These are phyloP conservation scores for Phoma sp. DNA, from an alignment of 2,329 filamentous ascomycete species.

Conservation along the genomic window DNA sequence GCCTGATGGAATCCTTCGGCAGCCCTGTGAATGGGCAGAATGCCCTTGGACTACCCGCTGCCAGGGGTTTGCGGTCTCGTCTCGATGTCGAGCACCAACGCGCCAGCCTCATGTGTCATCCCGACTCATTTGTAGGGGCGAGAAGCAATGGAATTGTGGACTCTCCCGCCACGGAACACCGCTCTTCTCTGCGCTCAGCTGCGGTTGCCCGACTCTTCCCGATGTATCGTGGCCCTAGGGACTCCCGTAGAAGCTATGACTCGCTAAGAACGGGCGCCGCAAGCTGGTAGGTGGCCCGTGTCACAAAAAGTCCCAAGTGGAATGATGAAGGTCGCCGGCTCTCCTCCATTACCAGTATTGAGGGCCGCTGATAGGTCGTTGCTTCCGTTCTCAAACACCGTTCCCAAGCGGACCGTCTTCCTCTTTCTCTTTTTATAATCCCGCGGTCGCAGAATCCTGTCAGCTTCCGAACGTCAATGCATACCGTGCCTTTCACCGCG, in stretches of 20 bases:
- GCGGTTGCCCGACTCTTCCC: constrained; percentile 11
- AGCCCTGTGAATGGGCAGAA: constrained; percentile 17
- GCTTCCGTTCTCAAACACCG: constrained; percentile 21
- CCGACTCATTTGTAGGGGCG: constrained; percentile 19
- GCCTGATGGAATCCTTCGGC: constrained; percentile 16
- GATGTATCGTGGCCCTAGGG: constrained; percentile 14
- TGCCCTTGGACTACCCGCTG: constrained; percentile 8
- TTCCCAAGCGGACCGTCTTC: constrained; percentile 29
- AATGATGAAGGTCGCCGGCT: constrained; percentile 19
- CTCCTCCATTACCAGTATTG: constrained; percentile 13
- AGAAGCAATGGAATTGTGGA: constrained; percentile 19
- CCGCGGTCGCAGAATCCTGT: constrained; percentile 36
- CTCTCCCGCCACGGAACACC: constrained; percentile 5
- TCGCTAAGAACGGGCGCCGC: constrained; percentile 13
- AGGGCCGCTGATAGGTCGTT: constrained; percentile 38
- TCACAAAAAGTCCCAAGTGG: constrained; percentile 16
- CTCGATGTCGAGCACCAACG: constrained; percentile 10
- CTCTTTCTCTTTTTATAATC: constrained; percentile 40
- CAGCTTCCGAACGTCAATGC: constrained; percentile 42
- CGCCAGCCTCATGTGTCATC: constrained; percentile 18
- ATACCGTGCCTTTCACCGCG: constrained; percentile 33
- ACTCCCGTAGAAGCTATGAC: constrained; percentile 12
- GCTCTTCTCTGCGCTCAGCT: background rate
- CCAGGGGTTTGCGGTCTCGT: constrained; percentile 18
- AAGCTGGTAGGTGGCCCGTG: constrained; percentile 7